Conservation (phyloP, 2,329 filamentous ascomycete genomes). For the Aspergillus ruber region DNA sequence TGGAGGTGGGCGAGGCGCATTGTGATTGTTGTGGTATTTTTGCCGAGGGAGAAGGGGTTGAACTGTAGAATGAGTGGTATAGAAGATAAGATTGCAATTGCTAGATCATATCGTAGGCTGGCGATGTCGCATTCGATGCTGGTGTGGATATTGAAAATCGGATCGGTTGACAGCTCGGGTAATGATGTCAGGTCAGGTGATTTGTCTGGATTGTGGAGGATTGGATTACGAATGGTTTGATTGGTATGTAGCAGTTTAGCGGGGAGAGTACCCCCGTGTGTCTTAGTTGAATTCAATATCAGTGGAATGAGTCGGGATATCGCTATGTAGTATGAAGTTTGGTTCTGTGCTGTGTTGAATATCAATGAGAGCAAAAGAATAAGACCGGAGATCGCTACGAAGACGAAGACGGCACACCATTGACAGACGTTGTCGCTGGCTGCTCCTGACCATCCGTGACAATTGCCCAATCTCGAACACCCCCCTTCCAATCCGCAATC, state of each 20-base stretch:
- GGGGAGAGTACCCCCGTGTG: too few relatives aligned
- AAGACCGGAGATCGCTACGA: not conserved
- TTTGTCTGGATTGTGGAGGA: not conserved
- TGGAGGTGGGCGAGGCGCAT: slow-evolving; percentile 58
- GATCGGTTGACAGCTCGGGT: not conserved
- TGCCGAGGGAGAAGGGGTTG: not conserved
- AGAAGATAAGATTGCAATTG: too few relatives aligned
- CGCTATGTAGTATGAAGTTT: too few relatives aligned
- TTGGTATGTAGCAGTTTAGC: too few relatives aligned
- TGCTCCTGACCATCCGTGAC: slow-evolving; percentile 26
- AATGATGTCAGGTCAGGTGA: not conserved
- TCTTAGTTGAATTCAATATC: too few relatives aligned
- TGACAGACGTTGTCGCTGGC: slow-evolving; percentile 18
- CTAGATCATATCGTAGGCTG: not conserved
- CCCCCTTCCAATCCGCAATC: slow-evolving; percentile 94
- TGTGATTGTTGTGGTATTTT: not conserved
- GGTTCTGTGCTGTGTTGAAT: not conserved
- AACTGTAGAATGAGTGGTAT: not conserved
- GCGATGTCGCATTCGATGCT: slow-evolving; percentile 3
- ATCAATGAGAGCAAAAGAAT: too few relatives aligned
- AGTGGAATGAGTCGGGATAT: too few relatives aligned
- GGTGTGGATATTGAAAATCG: not conserved
- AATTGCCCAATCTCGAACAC: slow-evolving; percentile 68
- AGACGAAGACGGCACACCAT: slow-evolving; percentile 15
- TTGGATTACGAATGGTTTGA: not conserved